phyloP scores from a whole-genome alignment of 1,284 basidiomycete genomes.

The Malassezia slooffiae region DNA sequence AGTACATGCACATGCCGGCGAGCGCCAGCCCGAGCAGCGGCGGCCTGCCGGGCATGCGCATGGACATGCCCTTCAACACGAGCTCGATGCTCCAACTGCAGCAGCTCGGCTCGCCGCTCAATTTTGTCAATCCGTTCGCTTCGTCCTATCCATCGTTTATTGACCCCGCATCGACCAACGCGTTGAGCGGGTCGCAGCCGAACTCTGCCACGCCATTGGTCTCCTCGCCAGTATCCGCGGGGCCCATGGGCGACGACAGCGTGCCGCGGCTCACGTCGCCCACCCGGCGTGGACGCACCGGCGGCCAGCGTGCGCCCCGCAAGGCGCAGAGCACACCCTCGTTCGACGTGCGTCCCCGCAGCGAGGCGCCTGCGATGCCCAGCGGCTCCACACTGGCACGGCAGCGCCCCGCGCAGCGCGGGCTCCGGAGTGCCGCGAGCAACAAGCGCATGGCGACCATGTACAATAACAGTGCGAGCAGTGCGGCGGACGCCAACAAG shows the following conservation, averaged over 20 bases:
- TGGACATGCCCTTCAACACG: too few species aligned
- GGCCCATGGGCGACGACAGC: too few species aligned
- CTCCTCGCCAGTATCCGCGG: too few species aligned
- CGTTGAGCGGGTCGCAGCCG: too few species aligned
- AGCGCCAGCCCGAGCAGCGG: too few species aligned
- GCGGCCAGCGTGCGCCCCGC: neutral
- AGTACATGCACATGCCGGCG: too few species aligned
- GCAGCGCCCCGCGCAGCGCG: constrained; percentile 1
- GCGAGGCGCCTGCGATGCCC: neutral
- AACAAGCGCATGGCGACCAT: constrained; percentile 6
- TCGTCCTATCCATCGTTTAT: constrained; percentile 1
- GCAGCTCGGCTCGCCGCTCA: too few species aligned
- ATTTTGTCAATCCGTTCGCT: too few species aligned
- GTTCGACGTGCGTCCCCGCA: neutral
- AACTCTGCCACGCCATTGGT: too few species aligned
- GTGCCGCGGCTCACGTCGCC: constrained; percentile 4
- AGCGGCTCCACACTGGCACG: neutral
- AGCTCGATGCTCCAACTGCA: too few species aligned
- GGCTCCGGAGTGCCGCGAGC: constrained; percentile 7
- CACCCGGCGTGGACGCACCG: neutral
- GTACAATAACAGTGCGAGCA: too few species aligned
- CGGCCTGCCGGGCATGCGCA: too few species aligned
- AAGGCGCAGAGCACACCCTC: constrained; percentile 16
- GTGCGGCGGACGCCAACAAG: neutral
- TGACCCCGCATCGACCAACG: neutral